Evolutionary conservation across 768 basidiomycete species (phyloP), one percentile per base, ranked within the genome.

Genomic region (Boletus fagicola): DNA sequence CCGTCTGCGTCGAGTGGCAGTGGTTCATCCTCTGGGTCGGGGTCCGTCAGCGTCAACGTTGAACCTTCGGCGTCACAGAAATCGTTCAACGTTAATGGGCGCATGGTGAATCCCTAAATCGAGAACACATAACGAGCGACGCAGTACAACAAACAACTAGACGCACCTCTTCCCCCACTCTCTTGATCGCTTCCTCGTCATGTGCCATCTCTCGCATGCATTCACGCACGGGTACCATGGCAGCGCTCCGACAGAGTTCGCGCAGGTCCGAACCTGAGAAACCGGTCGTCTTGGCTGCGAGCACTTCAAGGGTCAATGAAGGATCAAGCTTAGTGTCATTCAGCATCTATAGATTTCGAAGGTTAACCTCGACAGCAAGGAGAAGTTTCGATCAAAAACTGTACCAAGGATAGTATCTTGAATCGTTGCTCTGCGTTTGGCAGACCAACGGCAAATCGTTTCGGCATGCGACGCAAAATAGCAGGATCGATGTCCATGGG

Each of bases 381-480:
- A 22, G n/a, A 46, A 3, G 22, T 11, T 33, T 31, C 11, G 10
- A 49, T 35, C 2, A 12, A 26, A 18, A 26, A 15, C 70, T 81
- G 51, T 63, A 94, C 94, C 58, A 98, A 76, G 0, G 75, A 74
- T 20, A 99, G 80, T 59, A 98, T 98, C 71, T 90, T 93, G 51
- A 84, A 74, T 33, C 97, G 81, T 62, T 98, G 94, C 4, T 85
- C 80, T 7, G 73, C 69, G 55, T 90, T 84, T 4, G 97, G 97
- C 16, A 98, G 77, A 6, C 83, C 78, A 56, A 99, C 82, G 1
- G 90, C 82, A 70, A 98, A 98, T 12, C 94, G 91, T 72, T 96
- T 98, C 1, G 97, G 97, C 94, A 99, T 94, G n/a, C 95, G 87
- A n/a, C 91, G 82, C 24, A 94, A 76, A 62, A 94, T 90, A 28